Base-by-base conservation (phyloP, 1,284 basidiomycete genomes). In the Ustilago cynodontis region DNA sequence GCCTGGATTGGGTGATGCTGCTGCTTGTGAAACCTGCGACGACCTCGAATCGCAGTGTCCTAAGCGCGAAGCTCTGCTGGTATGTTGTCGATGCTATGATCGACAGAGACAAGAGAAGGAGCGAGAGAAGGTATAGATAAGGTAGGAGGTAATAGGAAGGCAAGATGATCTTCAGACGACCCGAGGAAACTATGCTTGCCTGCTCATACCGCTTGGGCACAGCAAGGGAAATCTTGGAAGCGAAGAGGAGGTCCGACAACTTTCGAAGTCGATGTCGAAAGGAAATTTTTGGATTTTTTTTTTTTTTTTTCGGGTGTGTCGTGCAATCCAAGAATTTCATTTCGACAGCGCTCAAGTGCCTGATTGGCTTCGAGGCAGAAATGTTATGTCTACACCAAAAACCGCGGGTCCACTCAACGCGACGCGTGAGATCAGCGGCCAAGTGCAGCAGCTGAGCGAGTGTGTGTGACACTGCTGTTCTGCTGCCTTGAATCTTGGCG, bases 31-130 rank as follows among this genome's bases (percentile, higher is more conserved):
- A 14, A 31, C 65, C 35, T 68, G 68, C 71, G 70, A 68, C 67
- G 64, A 77, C 66, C 67, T 74, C 68, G 59, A 57, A 73, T 78
- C 68, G 73, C 73, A 76, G 73, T 63, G 56, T 52, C 64, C 47
- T 31, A 39, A 59, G 63, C 29, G 64, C 59, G 51, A 50, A 65
- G 56, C 33, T 58, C 28, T 54, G 55, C 20, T 39, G 52, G 24
- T 50, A 20, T 49, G 20, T 47, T 47, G 65, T 55, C 29, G 62
- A 41, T 61, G 49, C 29, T 22, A 20, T 20, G 28, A 16, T 47
- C 51, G 29, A 49, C 55, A 57, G n/a, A 31, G 41, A 31, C n/a
- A 13, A 18, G 11, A 33, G 45, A 37, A 55, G 29, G 37, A 31
- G 51, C 50, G 35, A 59, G 51, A 57, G 20, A 13, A 47, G 13